phyloP scores from a whole-genome alignment of 768 basidiomycete genomes.

The Podaxis rugospora region DNA sequence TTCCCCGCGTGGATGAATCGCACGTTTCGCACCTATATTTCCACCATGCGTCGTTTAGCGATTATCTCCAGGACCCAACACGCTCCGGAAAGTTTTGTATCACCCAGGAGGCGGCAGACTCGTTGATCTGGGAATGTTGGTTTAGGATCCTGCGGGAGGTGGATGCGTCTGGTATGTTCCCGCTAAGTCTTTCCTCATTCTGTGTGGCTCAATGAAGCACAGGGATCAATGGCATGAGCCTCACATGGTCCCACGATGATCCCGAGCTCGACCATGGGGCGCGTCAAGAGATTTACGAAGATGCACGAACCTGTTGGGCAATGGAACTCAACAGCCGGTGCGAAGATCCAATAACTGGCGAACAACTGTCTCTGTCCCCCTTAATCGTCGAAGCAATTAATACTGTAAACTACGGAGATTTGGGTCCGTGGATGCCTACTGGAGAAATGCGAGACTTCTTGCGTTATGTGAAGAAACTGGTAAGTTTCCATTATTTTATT shows the following conservation, averaged over 20 bases:
- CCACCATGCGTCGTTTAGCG: not conserved
- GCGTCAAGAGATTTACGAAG: not conserved
- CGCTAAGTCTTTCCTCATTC: not conserved
- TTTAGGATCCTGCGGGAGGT: not conserved
- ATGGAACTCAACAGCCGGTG: not conserved
- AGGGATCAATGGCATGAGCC: not conserved
- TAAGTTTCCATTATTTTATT: not conserved
- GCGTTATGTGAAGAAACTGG: not conserved
- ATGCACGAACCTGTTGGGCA: not conserved
- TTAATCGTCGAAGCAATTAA: not conserved
- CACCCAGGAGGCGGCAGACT: not conserved
- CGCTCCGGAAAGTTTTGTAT: not conserved
- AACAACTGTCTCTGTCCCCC: not conserved
- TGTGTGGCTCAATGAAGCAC: not conserved
- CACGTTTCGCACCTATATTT: not conserved
- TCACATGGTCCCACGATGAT: not conserved
- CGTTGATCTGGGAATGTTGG: not conserved
- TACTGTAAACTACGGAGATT: not conserved
- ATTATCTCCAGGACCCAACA: not conserved
- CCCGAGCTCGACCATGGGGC: not conserved
- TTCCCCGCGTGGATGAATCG: not conserved
- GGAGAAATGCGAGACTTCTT: not conserved
- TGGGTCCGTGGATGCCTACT: not conserved
- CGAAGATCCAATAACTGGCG: not conserved
- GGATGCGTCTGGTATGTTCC: not conserved